Base-by-base conservation (phyloP, 1,139 yeast species). In the Wickerhamomyces sp. region DNA sequence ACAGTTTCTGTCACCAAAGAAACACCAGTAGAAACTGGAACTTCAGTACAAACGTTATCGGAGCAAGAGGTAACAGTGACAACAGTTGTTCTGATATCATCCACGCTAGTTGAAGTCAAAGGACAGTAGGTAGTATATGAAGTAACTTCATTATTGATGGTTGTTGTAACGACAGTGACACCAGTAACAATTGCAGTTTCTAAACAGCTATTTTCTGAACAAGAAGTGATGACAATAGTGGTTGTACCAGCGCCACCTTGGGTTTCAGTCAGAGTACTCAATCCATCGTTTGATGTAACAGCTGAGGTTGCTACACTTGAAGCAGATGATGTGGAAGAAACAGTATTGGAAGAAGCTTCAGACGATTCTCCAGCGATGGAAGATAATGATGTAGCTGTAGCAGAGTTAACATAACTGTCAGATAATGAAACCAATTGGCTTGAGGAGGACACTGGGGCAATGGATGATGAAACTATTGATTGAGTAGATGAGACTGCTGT, bases 61-160 rank as follows among this genome's bases (percentile, higher is more conserved):
- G 28, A 16, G 10, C 33, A 28, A 9, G 37, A 13, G 19, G 40
- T 36, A 18, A 39, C 40, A 15, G 44, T 19, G 28, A 21, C 7
- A 21, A 21, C 24, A 21, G 24, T 21, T 7, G 28, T 25, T 25
- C 6, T 12, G 15, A 14, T 13, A 27, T 15, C 29, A 5, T 27
- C 18, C n/a, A n/a, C n/a, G n/a, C n/a, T n/a, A n/a, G n/a, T n/a
- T 8, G 17, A 16, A 24, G 51, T 33, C 21, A 51, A 44, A 39
- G 58, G 58, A 35, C 59, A 55, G 45, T 47, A 55, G 7, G 61
- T 54, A 20, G 58, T 51, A 44, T 54, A 52, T 29, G 28, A 15
- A 10, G 22, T 29, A 17, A 14, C 27, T 20, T 22, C 10, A 28
- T 22, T 20, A 13, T 5, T 14, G 32, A 21, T 8, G 3, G 29